Evolutionary conservation across 2,329 filamentous ascomycete genomes (phyloP).

Genomic region (Exophiala sideris): DNA sequence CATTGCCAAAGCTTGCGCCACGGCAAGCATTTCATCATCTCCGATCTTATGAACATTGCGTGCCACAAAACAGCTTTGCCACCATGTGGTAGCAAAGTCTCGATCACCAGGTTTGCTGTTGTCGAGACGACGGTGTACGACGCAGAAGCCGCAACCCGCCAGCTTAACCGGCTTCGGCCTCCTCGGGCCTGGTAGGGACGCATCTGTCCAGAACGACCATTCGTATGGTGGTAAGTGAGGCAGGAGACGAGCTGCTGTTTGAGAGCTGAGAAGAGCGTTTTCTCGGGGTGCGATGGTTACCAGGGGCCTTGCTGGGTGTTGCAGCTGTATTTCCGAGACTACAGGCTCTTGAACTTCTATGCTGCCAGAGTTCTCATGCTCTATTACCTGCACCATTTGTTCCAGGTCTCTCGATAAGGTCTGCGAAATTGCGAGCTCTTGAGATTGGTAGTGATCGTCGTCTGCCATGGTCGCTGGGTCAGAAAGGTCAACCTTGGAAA

Average conservation of each 20-base stretch:
- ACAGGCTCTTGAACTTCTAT: background rate
- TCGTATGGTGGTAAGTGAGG: constrained; percentile 8
- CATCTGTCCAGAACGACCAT: constrained; percentile 14
- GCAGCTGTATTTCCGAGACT: constrained; percentile 3
- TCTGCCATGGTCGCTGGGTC: too few species aligned
- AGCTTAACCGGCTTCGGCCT: constrained; percentile 39
- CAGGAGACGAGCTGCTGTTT: constrained; percentile 8
- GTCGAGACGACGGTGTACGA: constrained; percentile 28
- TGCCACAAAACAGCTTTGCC: constrained; percentile 15
- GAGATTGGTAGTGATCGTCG: too few species aligned
- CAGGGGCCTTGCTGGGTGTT: background rate
- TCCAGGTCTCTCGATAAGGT: background rate
- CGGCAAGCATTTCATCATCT: constrained; percentile 12
- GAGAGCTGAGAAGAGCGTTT: constrained; percentile 12
- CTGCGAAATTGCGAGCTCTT: too few species aligned
- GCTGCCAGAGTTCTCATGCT: constrained; percentile 1
- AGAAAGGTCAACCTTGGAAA: too few species aligned
- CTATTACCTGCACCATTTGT: constrained; percentile 5
- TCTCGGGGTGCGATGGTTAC: constrained; percentile 2
- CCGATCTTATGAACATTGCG: constrained; percentile 4
- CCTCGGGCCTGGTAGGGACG: constrained; percentile 1
- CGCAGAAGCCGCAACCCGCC: constrained; percentile 41
- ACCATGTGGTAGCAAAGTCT: constrained; percentile 14
- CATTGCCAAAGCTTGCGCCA: constrained; percentile 13
- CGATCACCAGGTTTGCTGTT: constrained; percentile 10